Evolutionary conservation across 2,329 filamentous ascomycete species (phyloP), one percentile per base, ranked within the genome.

Genomic region (Fusarium sp.): DNA sequence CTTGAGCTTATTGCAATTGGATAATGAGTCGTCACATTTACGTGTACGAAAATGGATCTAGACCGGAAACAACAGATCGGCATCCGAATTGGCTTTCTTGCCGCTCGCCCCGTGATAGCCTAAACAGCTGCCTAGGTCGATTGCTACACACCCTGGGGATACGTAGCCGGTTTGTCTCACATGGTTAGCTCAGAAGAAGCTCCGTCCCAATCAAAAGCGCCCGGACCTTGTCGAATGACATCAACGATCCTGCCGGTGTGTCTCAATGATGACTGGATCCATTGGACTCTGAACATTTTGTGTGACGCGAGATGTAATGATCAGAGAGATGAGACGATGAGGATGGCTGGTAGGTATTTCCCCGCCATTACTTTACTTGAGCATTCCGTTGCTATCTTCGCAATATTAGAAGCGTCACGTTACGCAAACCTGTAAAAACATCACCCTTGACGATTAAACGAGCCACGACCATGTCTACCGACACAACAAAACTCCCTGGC

Each of bases 191-290:
- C n/a, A 41, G 40, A 43, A 15, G 19, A 33, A 10, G 26, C 17
- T 28, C 39, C 28, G 56, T 6, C 4, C 56, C 56, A 61, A 48
- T 48, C 28, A 43, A 6, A 37, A 7, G 15, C 32, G 7, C 2
- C 13, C 10, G 6, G 3, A 10, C 17, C 30, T 26, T 48, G 51
- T 40, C 35, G 41, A 26, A 66, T 66, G 62, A 66, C 63, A 66
- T 66, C 63, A 66, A 66, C 61, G 63, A 66, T 52, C 32, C 9
- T 7, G 17, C 20, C 40, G 32, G 19, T 17, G 4, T 3, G 20
- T 33, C 15, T 30, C 44, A 50, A 60, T 52, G 46, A 55, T 53
- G 46, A 40, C 47, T 49, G 37, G 50, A 44, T 39, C 15, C 20
- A 22, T 41, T 30, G 33, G 1, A 26, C 9, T 37, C 8, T 37